These are phyloP conservation scores for Globisporangium rhizosaccharum DNA, from an alignment of 352 stramenopile genomes.

Conservation along the genomic window DNA sequence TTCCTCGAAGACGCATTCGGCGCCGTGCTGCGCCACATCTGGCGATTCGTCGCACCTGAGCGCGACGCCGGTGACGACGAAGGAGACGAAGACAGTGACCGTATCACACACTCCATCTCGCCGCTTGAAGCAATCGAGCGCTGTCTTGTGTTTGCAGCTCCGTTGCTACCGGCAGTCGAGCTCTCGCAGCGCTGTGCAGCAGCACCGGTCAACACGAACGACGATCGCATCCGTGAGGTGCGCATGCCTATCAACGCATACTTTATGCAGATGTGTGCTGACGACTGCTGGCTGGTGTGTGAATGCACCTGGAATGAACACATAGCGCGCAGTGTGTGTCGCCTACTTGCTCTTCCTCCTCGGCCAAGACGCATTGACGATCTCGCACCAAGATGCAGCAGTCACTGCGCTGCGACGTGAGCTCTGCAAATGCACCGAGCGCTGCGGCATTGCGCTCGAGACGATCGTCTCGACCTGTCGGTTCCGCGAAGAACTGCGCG, in stretches of 20 bases:
- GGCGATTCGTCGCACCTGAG: conserved; percentile 9
- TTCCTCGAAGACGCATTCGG: conserved; percentile 67
- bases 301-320: neutral
- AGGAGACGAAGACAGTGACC: neutral
- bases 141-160: conserved; percentile 18
- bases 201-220: neutral
- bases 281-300: neutral
- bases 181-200: neutral
- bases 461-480: conserved; percentile 44
- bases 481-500: conserved; percentile 47
- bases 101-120: neutral
- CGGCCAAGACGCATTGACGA: conserved; percentile 2
- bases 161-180: conserved; percentile 11
- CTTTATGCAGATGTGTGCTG: neutral
- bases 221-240: conserved; percentile 18
- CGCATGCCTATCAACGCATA: neutral
- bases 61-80: neutral
- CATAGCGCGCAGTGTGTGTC: conserved; percentile 22
- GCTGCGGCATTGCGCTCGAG: conserved; percentile 27
- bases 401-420: conserved; percentile 4
- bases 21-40: conserved; percentile 32
- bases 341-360: conserved; percentile 38
- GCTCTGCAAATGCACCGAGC: conserved; percentile 24
- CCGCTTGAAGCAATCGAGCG: conserved; percentile 12
- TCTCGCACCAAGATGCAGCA: neutral